These are phyloP conservation scores for Mrakia blollopis DNA, from an alignment of 768 basidiomycete genomes.

Conservation along the genomic window DNA sequence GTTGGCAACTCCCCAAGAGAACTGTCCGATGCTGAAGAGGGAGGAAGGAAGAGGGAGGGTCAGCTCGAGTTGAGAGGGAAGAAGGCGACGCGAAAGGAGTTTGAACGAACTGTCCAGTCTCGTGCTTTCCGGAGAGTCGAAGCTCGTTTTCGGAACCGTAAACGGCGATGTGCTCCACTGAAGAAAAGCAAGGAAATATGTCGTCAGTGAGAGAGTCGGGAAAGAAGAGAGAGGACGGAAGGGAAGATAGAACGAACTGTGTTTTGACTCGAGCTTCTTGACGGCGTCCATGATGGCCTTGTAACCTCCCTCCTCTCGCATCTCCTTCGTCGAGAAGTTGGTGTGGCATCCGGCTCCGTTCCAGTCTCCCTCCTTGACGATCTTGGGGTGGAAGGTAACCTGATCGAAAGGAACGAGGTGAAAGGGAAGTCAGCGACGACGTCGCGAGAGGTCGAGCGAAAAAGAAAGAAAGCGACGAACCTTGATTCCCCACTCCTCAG, in stretches of 20 bases:
- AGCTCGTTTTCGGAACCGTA: constrained; percentile 91
- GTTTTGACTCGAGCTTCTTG: constrained; percentile 82
- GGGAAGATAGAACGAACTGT: constrained; percentile 44
- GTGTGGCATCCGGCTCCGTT: constrained; percentile 87
- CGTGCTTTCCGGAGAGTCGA: constrained; percentile 91
- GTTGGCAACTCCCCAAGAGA: constrained; percentile 94
- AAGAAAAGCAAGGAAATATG: not conserved
- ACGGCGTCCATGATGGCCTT: constrained; percentile 87
- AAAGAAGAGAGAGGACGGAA: not conserved
- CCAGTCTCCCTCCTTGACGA: constrained; percentile 86
- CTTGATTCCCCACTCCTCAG: constrained; percentile 95
- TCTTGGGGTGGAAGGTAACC: constrained; percentile 99
- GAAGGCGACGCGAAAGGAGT: no score
- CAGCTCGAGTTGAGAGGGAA: no score
- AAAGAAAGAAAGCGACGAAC: constrained; percentile 32
- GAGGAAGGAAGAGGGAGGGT: no score
- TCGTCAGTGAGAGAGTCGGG: not conserved
- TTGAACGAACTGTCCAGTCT: constrained; percentile 66
- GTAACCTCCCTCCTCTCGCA: constrained; percentile 92
- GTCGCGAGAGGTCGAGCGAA: not conserved
- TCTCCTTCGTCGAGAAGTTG: constrained; percentile 91
- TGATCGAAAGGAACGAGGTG: constrained; percentile 23
- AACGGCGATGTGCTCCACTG: constrained; percentile 36
- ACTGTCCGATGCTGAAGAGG: constrained; percentile 60
- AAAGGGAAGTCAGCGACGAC: not conserved